Percentiles rank a stretch among this genome's conserved stretches.
Conservation (phyloP, 371 early-diverging fungal species). For the Lichtheimia ornata region DNA sequence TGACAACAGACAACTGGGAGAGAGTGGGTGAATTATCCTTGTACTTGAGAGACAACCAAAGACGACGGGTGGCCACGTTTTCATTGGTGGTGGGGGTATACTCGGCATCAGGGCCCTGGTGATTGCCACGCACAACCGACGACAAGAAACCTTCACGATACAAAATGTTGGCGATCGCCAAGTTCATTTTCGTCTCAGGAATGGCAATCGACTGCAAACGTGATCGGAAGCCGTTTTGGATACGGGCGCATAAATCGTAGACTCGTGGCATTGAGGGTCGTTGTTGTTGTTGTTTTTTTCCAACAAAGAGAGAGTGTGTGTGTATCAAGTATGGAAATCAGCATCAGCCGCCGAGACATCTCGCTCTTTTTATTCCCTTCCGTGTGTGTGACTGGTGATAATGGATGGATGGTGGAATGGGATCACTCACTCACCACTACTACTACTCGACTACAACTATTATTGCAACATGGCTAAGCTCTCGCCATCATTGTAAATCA, state of each 20-base stretch:
- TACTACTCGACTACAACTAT: too few relatives aligned
- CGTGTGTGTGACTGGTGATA: too few relatives aligned
- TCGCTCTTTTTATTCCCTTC: too few relatives aligned
- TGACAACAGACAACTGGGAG: conserved; percentile 68
- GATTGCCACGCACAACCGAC: conserved; percentile 78
- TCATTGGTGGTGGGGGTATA: conserved; percentile 80
- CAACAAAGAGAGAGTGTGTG: neutral
- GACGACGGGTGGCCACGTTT: conserved; percentile 84
- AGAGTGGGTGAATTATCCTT: conserved; percentile 83
- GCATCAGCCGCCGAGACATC: too few relatives aligned
- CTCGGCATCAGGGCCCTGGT: conserved; percentile 66
- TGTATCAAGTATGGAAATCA: too few relatives aligned
- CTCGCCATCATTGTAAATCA: conserved; percentile 64
- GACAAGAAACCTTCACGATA: conserved; percentile 92
- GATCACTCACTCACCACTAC: too few relatives aligned
- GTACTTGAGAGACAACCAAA: conserved; percentile 96
- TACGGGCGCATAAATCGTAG: conserved; percentile 89
- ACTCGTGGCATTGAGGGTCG: conserved; percentile 69
- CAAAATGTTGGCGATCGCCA: conserved; percentile 81
- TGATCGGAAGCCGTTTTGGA: conserved; percentile 89
- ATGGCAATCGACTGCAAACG: conserved; percentile 82
- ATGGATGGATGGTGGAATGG: too few relatives aligned
- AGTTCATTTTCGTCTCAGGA: conserved; percentile 89
- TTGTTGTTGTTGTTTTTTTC: neutral
- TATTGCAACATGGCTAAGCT: too few relatives aligned